These are phyloP conservation scores for Cyclotella sp. DNA, from an alignment of 108 stramenopile genomes.

Conservation along the genomic window DNA sequence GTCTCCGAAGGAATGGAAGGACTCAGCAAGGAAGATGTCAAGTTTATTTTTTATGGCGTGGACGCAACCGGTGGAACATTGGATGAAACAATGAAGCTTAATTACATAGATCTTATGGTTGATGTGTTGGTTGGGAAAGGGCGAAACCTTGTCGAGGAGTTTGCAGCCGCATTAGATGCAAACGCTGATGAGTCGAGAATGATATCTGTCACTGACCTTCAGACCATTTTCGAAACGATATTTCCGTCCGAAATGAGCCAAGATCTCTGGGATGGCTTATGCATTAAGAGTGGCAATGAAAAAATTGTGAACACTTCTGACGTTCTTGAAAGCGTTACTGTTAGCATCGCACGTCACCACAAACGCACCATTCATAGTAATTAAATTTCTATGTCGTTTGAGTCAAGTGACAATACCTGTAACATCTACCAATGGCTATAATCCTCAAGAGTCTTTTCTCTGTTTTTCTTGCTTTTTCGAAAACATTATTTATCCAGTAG, in stretches of 20 bases:
- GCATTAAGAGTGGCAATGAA: neutral
- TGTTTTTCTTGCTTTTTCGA: too few species aligned
- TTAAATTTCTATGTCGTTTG: neutral
- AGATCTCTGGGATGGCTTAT: neutral
- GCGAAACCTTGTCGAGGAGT: slow-evolving; percentile 4
- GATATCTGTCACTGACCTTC: neutral
- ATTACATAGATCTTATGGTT: slow-evolving; percentile 14
- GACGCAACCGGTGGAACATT: neutral
- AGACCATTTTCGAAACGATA: neutral
- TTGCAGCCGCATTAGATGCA: slow-evolving; percentile 6
- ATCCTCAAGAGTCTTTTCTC: too few species aligned
- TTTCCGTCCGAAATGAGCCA: neutral
- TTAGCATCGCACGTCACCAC: too few species aligned
- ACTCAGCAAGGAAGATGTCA: neutral
- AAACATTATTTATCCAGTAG: too few species aligned
- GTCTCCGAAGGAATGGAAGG: neutral
- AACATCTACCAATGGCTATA: too few species aligned
- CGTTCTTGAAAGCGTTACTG: slow-evolving; percentile 1
- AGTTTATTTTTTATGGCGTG: neutral
- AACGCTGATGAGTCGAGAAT: neutral
- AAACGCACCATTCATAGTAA: too few species aligned
- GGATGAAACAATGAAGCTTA: neutral
- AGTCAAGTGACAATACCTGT: too few species aligned
- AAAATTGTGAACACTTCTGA: neutral
- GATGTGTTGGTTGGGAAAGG: slow-evolving; percentile 12